Conservation (phyloP, 768 basidiomycete species). For the Hericium alpestre region DNA sequence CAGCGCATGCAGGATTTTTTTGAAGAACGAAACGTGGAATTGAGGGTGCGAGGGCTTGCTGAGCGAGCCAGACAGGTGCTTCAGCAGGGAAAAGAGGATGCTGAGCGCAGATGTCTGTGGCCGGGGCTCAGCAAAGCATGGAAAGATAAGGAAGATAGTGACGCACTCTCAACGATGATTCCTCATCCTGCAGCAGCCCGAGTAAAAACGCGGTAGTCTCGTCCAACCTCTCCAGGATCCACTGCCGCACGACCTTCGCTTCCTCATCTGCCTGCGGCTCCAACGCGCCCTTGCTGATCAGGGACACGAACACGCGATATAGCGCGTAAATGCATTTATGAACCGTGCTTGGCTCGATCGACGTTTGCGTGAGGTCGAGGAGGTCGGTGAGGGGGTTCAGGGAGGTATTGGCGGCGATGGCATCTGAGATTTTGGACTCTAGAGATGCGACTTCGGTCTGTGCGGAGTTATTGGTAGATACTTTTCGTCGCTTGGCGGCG, state of each 20-base stretch:
- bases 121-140: constrained; percentile 2
- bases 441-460: constrained; percentile 19
- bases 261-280: constrained; percentile 45
- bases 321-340: constrained; percentile 74
- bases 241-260: constrained; percentile 52
- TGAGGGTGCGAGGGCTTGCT: constrained; percentile 44
- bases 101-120: constrained; percentile 57
- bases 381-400: constrained; percentile 76
- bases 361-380: constrained; percentile 40
- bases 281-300: constrained; percentile 48
- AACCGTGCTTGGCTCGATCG: constrained; percentile 42
- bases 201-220: constrained; percentile 60
- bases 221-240: constrained; percentile 71
- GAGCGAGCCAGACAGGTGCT: constrained; percentile 61
- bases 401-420: constrained; percentile 45
- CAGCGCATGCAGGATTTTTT: constrained; percentile 48
- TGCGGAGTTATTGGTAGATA: background rate
- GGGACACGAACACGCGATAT: constrained; percentile 64
- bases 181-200: constrained; percentile 66
- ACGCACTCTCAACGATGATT: constrained; percentile 63
- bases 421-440: constrained; percentile 44
- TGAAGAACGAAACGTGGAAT: constrained; percentile 60
- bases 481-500: background rate
- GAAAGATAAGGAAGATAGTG: background rate
- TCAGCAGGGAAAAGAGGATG: constrained; percentile 68